These are phyloP conservation scores for Mycena belliarum DNA, from an alignment of 768 basidiomycete genomes.

Conservation along the genomic window DNA sequence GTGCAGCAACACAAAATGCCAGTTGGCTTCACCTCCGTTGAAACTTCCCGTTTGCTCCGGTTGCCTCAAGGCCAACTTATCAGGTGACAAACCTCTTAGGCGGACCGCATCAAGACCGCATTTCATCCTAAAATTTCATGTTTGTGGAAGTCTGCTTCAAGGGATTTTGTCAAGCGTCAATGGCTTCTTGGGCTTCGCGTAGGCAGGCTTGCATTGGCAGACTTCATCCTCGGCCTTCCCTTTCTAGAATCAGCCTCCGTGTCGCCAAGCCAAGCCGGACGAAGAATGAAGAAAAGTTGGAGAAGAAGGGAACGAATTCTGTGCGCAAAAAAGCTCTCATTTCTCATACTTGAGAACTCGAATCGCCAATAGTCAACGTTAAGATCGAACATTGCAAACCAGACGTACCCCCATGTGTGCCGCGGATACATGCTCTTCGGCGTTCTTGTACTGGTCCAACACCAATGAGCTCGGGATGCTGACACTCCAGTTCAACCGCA, in stretches of 20 bases:
- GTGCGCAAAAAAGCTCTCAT: background rate
- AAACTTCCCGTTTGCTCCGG: background rate
- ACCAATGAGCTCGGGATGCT: constrained; percentile 7
- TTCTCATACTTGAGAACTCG: too few relatives aligned
- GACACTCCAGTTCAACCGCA: constrained; percentile 1
- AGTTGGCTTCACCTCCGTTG: background rate
- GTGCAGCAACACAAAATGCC: background rate
- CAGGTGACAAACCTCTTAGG: background rate
- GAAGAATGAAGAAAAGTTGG: too few relatives aligned
- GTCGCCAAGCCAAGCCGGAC: background rate
- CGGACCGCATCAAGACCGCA: too few relatives aligned
- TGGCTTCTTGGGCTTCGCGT: background rate
- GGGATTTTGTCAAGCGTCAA: background rate
- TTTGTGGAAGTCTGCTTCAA: too few relatives aligned
- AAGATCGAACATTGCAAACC: background rate
- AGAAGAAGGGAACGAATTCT: background rate
- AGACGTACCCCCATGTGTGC: constrained; percentile 3
- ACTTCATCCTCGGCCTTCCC: background rate
- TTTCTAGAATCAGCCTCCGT: background rate
- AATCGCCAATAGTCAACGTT: background rate
- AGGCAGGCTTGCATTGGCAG: constrained; percentile 2
- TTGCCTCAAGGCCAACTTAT: background rate
- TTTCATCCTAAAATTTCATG: too few relatives aligned
- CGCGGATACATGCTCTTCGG: too few relatives aligned
- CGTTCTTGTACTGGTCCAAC: background rate